Evolutionary conservation across 768 basidiomycete genomes (phyloP), one percentile per base, ranked within the genome.

Genomic region (Obba rivulosa): DNA sequence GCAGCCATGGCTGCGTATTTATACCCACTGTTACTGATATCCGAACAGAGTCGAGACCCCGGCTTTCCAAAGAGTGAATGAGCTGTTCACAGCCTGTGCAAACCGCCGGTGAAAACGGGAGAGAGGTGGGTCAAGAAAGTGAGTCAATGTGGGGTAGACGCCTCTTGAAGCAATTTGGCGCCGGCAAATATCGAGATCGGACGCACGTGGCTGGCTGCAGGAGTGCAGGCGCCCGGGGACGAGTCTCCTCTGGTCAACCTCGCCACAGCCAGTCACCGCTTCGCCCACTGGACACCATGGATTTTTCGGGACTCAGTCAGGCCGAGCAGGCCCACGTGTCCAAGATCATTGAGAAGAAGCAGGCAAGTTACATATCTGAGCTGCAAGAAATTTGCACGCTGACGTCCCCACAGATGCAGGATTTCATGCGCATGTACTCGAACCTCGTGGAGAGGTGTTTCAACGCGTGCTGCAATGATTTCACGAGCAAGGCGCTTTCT

Each of bases 251-350:
- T 34, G 14, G 24, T 35, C 45, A 31, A 14, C 22, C 39, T 23
- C 35, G 47, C 34, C 31, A 37, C 36, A 50, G 46, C 42, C 42
- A 38, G 38, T 24, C 38, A 45, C 49, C 45, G 25, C 36, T 28
- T 48, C 34, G 25, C 41, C 16, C 34, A 37, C 46, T 46, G 41
- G 28, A 51, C 62, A 50, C 48, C 58, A 94, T 95, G 93, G 93
- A 96, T 69, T 90, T 96, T 65, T 92, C 92, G 57, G 76, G 79
- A 55, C 83, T 97, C 71, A 95, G 86, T 68, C 64, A 81, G 22
- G 81, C 92, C 54, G 95, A 97, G 67, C 92, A 95, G 75, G 90
- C 91, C n/a, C 91, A 93, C 66, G 92, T 99, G 84, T 88, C 80
- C 50, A 87, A 83, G 63, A 69, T 93, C 62, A 92, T 99, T 46